Base-by-base conservation (phyloP, 306 rosid species). In the Malus asiatica region DNA sequence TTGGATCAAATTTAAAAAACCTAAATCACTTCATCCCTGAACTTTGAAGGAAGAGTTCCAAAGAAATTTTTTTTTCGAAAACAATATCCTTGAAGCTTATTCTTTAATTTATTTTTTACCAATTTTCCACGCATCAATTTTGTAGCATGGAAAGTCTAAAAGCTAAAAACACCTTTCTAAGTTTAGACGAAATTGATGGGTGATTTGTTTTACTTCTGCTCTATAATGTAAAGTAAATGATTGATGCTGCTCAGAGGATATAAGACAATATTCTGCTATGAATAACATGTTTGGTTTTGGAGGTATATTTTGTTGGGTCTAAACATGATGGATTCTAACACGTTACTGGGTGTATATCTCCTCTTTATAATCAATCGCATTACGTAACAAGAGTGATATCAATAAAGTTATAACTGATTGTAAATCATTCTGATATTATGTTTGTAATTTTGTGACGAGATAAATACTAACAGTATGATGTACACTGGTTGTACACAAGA, bases 361-460 rank as follows among this genome's bases (percentile, higher is more conserved):
- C 18, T 48, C 12, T 14, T 4, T 18, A 0, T 4, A 4, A 16
- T 15, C 2, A 4, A 1, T 1, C 2, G 5, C 0, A 5, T 48
- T 48, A 48, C 6, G 55, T 15, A 1, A 48, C 8, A 19, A 4
- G 0, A 48, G 55, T 15, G 55, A 48, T 48, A 48, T 2, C 11
- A 40, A 40, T 40, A 40, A 40, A 9, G 11, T 40, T 40, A 9
- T 40, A 40, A 40, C 11, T 2, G 11, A 11, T 7, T 40, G 3
- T 40, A 40, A 8, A 38, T 38, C 44, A 38, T 8, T 8, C 0
- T 38, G 9, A 8, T 38, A 38, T 38, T 38, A 8, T 38, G 44
- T 38, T 38, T 5, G 38, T 33, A 33, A 33, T 33, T 33, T 33
- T 33, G 38, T 33, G 38, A 33, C 38, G 38, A 33, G 38, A 33